Percentiles rank a stretch among this genome's conserved stretches.
Evolutionary conservation across 1,284 basidiomycete species (phyloP).

Genomic region (Malassezia caprae): DNA sequence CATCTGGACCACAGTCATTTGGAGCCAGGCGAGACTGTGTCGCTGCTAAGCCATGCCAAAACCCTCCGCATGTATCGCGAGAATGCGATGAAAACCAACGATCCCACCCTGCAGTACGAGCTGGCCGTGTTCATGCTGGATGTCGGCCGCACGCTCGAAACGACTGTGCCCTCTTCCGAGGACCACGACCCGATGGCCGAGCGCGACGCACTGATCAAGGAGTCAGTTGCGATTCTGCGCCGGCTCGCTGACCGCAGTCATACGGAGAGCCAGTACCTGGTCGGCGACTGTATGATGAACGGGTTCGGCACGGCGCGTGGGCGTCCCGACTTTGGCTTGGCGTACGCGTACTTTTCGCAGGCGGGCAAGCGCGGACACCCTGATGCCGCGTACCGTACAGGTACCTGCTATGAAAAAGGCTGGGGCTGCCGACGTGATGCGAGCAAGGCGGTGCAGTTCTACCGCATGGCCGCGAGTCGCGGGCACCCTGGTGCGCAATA

Average conservation of each 20-base stretch:
- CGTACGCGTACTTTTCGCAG: constrained; percentile 88
- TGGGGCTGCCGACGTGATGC: constrained; percentile 92
- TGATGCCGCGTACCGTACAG: constrained; percentile 87
- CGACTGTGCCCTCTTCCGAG: constrained; percentile 13
- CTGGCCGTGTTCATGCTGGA: constrained; percentile 98
- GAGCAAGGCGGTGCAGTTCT: constrained; percentile 84
- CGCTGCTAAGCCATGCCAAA: constrained; percentile 82
- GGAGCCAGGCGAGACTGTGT: constrained; percentile 79
- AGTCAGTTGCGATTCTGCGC: constrained; percentile 75
- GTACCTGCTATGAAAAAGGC: constrained; percentile 95
- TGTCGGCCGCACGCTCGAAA: constrained; percentile 52
- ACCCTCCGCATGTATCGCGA: constrained; percentile 92
- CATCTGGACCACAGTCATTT: constrained; percentile 87
- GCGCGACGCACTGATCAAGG: constrained; percentile 65
- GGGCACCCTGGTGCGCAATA: constrained; percentile 93
- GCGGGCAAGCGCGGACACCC: constrained; percentile 98
- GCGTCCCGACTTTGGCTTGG: constrained; percentile 90
- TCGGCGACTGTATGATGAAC: constrained; percentile 94
- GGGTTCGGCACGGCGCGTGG: constrained; percentile 74
- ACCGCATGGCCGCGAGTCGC: constrained; percentile 76
- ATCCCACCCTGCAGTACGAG: constrained; percentile 93
- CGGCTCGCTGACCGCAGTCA: constrained; percentile 86
- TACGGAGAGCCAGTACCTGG: constrained; percentile 86
- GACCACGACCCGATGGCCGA: constrained; percentile 32
- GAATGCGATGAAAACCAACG: constrained; percentile 97